Base-by-base conservation (phyloP, 768 basidiomycete genomes). In the Kondoa subrosea region DNA sequence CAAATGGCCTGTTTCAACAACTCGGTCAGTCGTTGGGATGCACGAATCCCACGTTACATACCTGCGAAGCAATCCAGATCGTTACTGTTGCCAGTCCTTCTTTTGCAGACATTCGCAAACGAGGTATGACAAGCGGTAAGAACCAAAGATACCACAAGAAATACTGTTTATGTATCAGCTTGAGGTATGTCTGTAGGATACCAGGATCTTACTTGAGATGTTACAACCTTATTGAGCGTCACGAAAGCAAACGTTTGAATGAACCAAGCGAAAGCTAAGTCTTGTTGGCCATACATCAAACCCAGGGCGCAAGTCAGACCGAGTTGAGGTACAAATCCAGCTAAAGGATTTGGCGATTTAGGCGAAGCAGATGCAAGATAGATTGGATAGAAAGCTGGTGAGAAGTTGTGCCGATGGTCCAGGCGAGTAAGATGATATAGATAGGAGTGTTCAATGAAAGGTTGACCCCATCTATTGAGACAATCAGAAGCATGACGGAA, bases 141-240 rank as follows among this genome's bases (percentile, higher is more conserved):
- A 97, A 83, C 63, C 91, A 83, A 16, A 90, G 83, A 75, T 91
- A 96, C 95, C 95, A 99, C 50, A 93, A 81, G 78, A 97, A 99
- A 77, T 99, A 99, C 88, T 97, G 77, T 40, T 31, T 14, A 12
- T 1, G 4, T 25, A 26, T 15, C n/a, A n/a, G 4, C 8, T 21
- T 32, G 0, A 4, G n/a, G 1, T 31, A 8, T 33, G 29, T 2
- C 57, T 25, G 21, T 27, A 8, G 15, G 21, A 17, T 21, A 1
- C 3, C 16, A 30, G 68, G 1, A 4, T 76, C 81, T 71, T 72
- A 88, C 90, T 81, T 93, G 91, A 0, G 91, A 95, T 0, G 95
- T 99, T 82, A 92, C 95, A 64, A 99, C 95, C 77, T 93, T 92
- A 77, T 97, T 99, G 80, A 97, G 93, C 4, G 90, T 78, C n/a